Evolutionary conservation across 495 filamentous ascomycete species (phyloP).

Genomic region (Glutinoglossum americanum): DNA sequence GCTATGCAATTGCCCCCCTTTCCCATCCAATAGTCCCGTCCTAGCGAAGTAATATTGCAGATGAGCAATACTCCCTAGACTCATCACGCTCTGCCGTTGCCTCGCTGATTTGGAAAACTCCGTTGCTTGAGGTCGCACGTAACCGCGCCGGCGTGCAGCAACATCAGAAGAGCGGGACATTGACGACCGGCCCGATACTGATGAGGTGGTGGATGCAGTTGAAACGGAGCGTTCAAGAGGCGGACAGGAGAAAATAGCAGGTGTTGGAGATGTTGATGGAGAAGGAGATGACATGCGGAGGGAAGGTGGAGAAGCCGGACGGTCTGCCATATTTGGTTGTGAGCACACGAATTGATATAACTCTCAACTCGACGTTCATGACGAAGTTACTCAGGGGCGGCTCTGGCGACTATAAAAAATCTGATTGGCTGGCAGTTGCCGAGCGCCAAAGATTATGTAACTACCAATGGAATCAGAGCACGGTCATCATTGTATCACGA

Average conservation of each 20-base stretch:
- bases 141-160: constrained; percentile 49
- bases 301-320: background rate
- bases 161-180: constrained; percentile 30
- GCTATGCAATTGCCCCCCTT: constrained; percentile 54
- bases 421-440: no score
- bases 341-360: background rate
- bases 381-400: background rate
- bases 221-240: constrained; percentile 56
- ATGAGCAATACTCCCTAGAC: constrained; percentile 87
- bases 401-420: background rate
- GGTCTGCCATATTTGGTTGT: background rate
- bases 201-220: constrained; percentile 49
- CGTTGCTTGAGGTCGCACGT: constrained; percentile 75
- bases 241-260: constrained; percentile 20
- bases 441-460: background rate
- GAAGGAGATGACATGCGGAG: constrained; percentile 6
- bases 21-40: constrained; percentile 81
- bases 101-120: constrained; percentile 79
- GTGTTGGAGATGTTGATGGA: constrained; percentile 14
- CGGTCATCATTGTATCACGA: no score
- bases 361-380: no score
- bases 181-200: constrained; percentile 30
- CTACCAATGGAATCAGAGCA: no score
- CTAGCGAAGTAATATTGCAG: constrained; percentile 96
- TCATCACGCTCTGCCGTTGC: constrained; percentile 82